A percentile compares a stretch with the other conserved stretches of the same genome.
These are phyloP conservation scores for Prunella vulgaris DNA, from an alignment of 257 asterid genomes.

Conservation along the genomic window DNA sequence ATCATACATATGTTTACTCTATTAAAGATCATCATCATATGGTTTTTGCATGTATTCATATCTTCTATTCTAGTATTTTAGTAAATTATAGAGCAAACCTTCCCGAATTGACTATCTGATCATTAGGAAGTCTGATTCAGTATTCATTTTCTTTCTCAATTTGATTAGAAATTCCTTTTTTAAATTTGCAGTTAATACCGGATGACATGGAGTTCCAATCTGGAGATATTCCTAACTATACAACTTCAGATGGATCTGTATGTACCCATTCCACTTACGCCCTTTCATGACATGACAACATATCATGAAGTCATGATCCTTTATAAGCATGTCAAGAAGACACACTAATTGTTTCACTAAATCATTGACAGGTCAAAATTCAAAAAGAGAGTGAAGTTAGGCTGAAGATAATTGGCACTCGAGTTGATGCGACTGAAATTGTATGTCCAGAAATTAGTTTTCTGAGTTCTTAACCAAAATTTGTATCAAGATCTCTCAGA, in stretches of 20 bases:
- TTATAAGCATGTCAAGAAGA: background rate
- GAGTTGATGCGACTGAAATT: constrained; percentile 85
- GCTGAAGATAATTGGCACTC: constrained; percentile 58
- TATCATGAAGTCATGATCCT: background rate
- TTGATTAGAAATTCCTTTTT: background rate
- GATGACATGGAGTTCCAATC: constrained; percentile 98
- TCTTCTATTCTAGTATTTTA: background rate
- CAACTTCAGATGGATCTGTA: constrained; percentile 88
- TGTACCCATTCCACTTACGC: background rate
- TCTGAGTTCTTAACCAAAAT: background rate
- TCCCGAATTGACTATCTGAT: background rate
- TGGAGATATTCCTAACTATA: constrained; percentile 87
- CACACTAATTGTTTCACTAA: constrained; percentile 12
- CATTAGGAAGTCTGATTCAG: background rate
- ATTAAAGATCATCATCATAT: background rate
- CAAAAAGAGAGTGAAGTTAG: constrained; percentile 64
- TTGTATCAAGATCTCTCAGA: background rate
- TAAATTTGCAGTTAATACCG: constrained; percentile 63
- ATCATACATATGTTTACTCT: background rate
- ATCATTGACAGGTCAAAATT: constrained; percentile 41
- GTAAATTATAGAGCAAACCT: background rate
- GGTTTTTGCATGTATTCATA: background rate
- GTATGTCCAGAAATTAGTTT: constrained; percentile 33
- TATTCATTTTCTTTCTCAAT: background rate
- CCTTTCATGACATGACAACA: constrained; percentile 2